A percentile compares a stretch with the other conserved stretches of the same genome.
Conservation (phyloP, 2,329 filamentous ascomycete species). For the Colletotrichum siamense region DNA sequence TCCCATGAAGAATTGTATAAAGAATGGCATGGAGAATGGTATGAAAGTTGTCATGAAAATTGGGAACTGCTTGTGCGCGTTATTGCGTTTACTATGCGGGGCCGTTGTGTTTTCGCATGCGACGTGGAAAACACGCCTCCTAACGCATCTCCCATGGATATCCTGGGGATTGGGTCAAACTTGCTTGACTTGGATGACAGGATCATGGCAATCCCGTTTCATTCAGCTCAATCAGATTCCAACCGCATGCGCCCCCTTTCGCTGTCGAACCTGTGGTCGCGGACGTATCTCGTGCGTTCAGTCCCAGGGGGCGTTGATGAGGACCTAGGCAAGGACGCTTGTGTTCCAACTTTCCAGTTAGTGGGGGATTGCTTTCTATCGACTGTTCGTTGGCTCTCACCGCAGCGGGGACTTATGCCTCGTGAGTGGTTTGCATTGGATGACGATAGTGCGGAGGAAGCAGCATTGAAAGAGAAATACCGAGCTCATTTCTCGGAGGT, state of each 20-base stretch:
- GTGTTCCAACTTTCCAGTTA: neutral
- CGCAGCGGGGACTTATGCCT: neutral
- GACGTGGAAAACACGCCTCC: neutral
- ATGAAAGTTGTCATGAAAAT: too few relatives aligned
- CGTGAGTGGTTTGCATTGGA: neutral
- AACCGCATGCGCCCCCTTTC: neutral
- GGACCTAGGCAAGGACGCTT: neutral
- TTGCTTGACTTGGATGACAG: neutral
- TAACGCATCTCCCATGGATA: neutral
- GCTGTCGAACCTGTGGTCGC: neutral
- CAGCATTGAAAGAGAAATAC: neutral
- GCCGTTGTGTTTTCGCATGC: neutral
- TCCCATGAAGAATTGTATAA: neutral
- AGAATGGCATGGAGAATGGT: neutral
- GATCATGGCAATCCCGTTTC: neutral
- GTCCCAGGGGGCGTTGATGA: fast-evolving
- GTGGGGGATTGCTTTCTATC: neutral
- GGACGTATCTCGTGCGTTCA: neutral
- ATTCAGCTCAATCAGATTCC: neutral
- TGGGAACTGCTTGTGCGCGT: neutral
- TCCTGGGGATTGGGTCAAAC: neutral
- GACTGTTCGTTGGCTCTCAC: neutral
- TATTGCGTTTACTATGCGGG: neutral
- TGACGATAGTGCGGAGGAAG: neutral
- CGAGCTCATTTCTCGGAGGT: neutral